Evolutionary conservation across 495 filamentous ascomycete genomes (phyloP).

Genomic region (Rostrohypoxylon terebratum): DNA sequence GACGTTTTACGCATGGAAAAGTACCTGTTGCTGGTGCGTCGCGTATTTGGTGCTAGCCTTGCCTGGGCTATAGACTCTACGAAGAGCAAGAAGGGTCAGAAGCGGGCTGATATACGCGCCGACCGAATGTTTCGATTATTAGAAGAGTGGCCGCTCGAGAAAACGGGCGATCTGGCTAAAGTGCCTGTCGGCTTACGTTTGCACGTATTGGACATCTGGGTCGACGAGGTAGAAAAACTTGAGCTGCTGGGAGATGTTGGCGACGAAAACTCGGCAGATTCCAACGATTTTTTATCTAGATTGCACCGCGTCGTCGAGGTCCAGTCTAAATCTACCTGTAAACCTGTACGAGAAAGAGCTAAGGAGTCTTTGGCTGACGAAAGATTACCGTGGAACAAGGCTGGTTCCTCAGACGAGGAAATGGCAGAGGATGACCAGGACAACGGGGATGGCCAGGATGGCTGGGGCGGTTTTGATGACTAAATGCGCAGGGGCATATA

Average conservation of each 20-base stretch:
- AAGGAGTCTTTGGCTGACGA: slow-evolving; percentile 81
- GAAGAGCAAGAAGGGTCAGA: slow-evolving; percentile 31
- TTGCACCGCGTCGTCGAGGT: slow-evolving; percentile 54
- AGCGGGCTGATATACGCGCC: slow-evolving; percentile 34
- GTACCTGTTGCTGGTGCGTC: slow-evolving; percentile 85
- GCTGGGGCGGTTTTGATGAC: slow-evolving; percentile 83
- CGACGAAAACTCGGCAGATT: slow-evolving; percentile 59
- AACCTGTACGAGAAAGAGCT: slow-evolving; percentile 76
- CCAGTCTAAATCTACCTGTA: slow-evolving; percentile 68
- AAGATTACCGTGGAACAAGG: slow-evolving; percentile 68
- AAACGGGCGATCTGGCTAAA: slow-evolving; percentile 52
- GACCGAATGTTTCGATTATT: slow-evolving; percentile 57
- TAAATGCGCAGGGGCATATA: slow-evolving; percentile 29
- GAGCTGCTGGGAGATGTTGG: slow-evolving; percentile 63
- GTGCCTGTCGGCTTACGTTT: slow-evolving; percentile 85
- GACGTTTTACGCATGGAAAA: slow-evolving; percentile 93
- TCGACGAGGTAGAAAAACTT: slow-evolving; percentile 83
- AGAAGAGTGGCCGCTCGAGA: slow-evolving; percentile 58
- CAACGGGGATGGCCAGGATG: slow-evolving; percentile 55
- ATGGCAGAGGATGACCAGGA: slow-evolving; percentile 58
- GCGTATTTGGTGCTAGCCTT: slow-evolving; percentile 77
- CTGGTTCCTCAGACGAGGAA: slow-evolving; percentile 46
- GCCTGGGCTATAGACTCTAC: slow-evolving; percentile 61
- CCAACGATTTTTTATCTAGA: slow-evolving; percentile 51
- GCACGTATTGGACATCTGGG: slow-evolving; percentile 91